phyloP scores from a whole-genome alignment of 2,329 filamentous ascomycete genomes.

The Zalaria sp. region DNA sequence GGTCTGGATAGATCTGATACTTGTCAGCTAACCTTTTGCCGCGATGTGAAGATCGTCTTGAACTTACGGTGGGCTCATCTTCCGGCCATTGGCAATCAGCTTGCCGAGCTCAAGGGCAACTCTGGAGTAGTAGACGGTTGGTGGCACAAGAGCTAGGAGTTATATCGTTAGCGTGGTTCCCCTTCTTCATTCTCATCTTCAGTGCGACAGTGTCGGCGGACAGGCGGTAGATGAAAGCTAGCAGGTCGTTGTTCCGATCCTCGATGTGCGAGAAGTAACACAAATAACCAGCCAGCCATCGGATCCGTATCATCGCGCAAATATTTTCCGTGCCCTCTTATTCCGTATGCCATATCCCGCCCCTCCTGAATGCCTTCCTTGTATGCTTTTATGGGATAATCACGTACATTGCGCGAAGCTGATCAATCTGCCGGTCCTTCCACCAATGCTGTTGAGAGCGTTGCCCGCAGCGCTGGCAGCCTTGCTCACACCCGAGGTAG shows the following conservation, averaged over 20 bases:
- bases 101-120: slow-evolving; percentile 79
- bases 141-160: slow-evolving; percentile 61
- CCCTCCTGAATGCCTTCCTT: too few relatives aligned
- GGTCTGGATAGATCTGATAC: slow-evolving; percentile 16
- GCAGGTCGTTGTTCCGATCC: too few relatives aligned
- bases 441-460: slow-evolving; percentile 63
- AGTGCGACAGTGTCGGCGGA: too few relatives aligned
- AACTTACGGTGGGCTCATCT: slow-evolving; percentile 90
- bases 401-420: slow-evolving; percentile 73
- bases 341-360: too few relatives aligned
- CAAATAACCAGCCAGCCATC: too few relatives aligned
- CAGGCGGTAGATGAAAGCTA: too few relatives aligned
- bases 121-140: slow-evolving; percentile 80
- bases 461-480: slow-evolving; percentile 53
- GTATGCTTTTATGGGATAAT: neutral
- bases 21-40: too few relatives aligned
- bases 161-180: too few relatives aligned
- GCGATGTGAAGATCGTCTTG: neutral
- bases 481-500: slow-evolving; percentile 61
- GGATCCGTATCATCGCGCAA: too few relatives aligned
- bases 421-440: slow-evolving; percentile 66
- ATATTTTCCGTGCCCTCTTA: too few relatives aligned
- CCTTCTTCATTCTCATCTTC: too few relatives aligned
- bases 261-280: too few relatives aligned
- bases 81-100: slow-evolving; percentile 74